Base-by-base conservation (phyloP, 2,329 filamentous ascomycete genomes). In the Ophiosphaerella herpotricha region DNA sequence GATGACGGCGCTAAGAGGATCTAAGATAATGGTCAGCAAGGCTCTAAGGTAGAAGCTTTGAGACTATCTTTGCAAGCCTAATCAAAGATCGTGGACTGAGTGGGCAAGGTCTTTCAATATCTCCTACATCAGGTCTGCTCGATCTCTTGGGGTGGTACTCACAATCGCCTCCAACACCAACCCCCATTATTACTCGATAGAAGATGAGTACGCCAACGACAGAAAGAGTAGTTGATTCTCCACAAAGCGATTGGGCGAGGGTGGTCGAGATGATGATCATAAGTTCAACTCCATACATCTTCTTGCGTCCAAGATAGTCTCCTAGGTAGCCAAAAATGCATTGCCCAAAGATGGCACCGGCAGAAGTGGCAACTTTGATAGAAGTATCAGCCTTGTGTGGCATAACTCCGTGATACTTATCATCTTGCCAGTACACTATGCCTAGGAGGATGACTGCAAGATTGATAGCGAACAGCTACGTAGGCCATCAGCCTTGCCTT, bases 291-390 rank as follows among this genome's bases (percentile, higher is more conserved):
- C 90, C 90, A 72, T 95, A 94, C 87, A 95, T 93, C 60, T 81
- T 85, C 78, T 91, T 90, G 53, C 89, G 86, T 45, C 90, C 90
- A 44, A 93, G 81, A 5, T 85, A 75, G 75, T 95, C 91, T 24
- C 90, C 91, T 18, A 92, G 77, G 26, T 69, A 69, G 39, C 67
- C 66, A 67, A 96, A 95, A 40, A 83, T 84, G 29, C 94, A 77
- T 75, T 95, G 91, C 32, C 90, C 91, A 42, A 95, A 77, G 46
- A 95, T 89, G 16, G 90, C 94, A 51, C 91, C 91, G 51, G 86
- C 87, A 26, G 88, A 92, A 11, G 90, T 94, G 18, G 90, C 84
- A 47, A 93, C 85, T 76, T 95, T 95, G 78, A 95, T 91, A 21
- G 89, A 88, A 4, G 86, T 93, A 62, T 94, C 89, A 7, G 88